These are phyloP conservation scores for Medicago lupulina DNA, from an alignment of 306 rosid genomes.

Conservation along the genomic window DNA sequence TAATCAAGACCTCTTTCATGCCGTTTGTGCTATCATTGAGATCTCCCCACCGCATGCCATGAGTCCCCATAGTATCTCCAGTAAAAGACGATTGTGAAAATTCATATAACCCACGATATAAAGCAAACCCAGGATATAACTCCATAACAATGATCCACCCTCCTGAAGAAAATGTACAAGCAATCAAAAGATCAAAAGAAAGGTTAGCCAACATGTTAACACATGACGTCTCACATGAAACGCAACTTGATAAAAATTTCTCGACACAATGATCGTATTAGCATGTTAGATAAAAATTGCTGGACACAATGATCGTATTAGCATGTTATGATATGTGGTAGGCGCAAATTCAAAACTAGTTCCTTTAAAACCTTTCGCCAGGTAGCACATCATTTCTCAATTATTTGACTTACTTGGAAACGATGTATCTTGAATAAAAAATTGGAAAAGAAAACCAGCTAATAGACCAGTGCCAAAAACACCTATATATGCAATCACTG, in stretches of 20 bases:
- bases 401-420: slow-evolving; percentile 76
- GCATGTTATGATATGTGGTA: background rate
- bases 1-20: slow-evolving; percentile 69
- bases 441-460: slow-evolving; percentile 78
- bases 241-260: slow-evolving; percentile 6
- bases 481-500: slow-evolving; percentile 77
- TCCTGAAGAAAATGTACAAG: slow-evolving; percentile 49
- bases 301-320: too few species aligned
- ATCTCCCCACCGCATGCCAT: slow-evolving; percentile 84
- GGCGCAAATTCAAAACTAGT: too few species aligned
- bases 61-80: slow-evolving; percentile 58
- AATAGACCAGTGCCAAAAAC: slow-evolving; percentile 90
- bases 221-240: slow-evolving; percentile 16
- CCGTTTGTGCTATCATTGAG: slow-evolving; percentile 68
- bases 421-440: slow-evolving; percentile 68
- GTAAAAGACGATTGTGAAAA: slow-evolving; percentile 60
- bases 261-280: slow-evolving; percentile 17
- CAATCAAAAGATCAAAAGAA: slow-evolving; percentile 31
- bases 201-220: slow-evolving; percentile 18
- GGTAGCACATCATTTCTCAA: slow-evolving; percentile 16
- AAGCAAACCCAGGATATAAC: slow-evolving; percentile 80
- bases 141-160: slow-evolving; percentile 73
- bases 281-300: background rate
- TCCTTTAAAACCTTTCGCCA: background rate
- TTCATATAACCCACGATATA: slow-evolving; percentile 84